Conservation (phyloP, 257 asterid species). For the Coffea canephora region DNA sequence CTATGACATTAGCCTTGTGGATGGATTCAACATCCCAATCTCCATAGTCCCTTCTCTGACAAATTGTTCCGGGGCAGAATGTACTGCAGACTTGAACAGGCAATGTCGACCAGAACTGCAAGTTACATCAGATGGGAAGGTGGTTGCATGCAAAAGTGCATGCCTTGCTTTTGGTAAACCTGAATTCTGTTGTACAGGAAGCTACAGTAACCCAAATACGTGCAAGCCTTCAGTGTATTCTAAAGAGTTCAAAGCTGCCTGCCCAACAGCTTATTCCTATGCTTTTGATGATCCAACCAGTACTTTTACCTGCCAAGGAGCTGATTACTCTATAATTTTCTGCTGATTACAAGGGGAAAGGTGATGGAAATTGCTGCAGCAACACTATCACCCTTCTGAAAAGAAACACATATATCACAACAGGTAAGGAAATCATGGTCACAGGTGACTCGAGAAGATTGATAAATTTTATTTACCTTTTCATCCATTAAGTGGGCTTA, state of each 20-base stretch:
- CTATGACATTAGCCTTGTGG: conserved; percentile 68
- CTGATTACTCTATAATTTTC: conserved; percentile 39
- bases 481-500: background rate
- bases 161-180: conserved; percentile 49
- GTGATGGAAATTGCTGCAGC: background rate
- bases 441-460: background rate
- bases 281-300: conserved; percentile 62
- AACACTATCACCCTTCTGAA: background rate
- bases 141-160: conserved; percentile 60
- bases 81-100: conserved; percentile 38
- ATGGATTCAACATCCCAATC: conserved; percentile 49
- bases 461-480: background rate
- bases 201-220: conserved; percentile 37
- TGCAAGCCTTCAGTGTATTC: conserved; percentile 60
- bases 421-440: background rate
- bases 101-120: conserved; percentile 48
- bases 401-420: too few species aligned
- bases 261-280: conserved; percentile 64
- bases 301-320: conserved; percentile 56
- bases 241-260: conserved; percentile 44
- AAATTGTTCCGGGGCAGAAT: conserved; percentile 40
- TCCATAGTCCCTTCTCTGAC: conserved; percentile 40
- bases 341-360: conserved; percentile 15
- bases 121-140: conserved; percentile 28
- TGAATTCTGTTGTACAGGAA: conserved; percentile 58